Base-by-base conservation (phyloP, 805 yeast species). In the Ogataea saltuana region DNA sequence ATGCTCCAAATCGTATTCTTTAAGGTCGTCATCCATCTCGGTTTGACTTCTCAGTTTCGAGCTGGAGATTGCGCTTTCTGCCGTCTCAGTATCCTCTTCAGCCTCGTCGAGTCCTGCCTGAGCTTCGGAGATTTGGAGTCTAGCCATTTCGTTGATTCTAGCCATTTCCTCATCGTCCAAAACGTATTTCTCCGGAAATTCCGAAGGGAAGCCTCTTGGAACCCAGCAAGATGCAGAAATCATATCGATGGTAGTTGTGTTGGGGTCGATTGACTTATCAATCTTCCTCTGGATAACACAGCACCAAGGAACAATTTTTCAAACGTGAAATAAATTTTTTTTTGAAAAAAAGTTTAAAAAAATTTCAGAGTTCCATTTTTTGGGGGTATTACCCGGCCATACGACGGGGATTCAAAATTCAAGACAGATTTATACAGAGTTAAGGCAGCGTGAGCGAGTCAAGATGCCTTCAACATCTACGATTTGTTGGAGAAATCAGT, bases 191-290 rank as follows among this genome's bases (percentile, higher is more conserved):
- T 81, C 88, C 5, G 99, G 98, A 60, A 83, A 87, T 64, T 90
- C 97, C 28, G 95, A 78, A 21, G 99, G 95, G 64, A 75, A 85
- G 4, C 99, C 99, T 58, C 96, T 80, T 38, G 98, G 97, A 18
- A 91, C 96, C 98, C 99, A 93, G 39, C 83, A 71, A 37, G 93
- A 82, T 20, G 97, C 85, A 29, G 99, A 88, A 51, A 91, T 84
- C 96, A 90, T 89, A 17, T n/a, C 21, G 10, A 15, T n/a, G 26
- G 35, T 5, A 9, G 23, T 12, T 12, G 9, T 18, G 9, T 29
- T 7, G 32, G 32, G 32, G 32, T 12, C n/a, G 18, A 29, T 29
- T 29, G 32, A 11, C 15, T 16, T 8, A 6, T 5, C 13, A n/a
- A n/a, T n/a, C n/a, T n/a, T n/a, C n/a, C n/a, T n/a, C n/a, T n/a